Base-by-base conservation (phyloP, 2,329 filamentous ascomycete species). In the Rutstroemia sp. region DNA sequence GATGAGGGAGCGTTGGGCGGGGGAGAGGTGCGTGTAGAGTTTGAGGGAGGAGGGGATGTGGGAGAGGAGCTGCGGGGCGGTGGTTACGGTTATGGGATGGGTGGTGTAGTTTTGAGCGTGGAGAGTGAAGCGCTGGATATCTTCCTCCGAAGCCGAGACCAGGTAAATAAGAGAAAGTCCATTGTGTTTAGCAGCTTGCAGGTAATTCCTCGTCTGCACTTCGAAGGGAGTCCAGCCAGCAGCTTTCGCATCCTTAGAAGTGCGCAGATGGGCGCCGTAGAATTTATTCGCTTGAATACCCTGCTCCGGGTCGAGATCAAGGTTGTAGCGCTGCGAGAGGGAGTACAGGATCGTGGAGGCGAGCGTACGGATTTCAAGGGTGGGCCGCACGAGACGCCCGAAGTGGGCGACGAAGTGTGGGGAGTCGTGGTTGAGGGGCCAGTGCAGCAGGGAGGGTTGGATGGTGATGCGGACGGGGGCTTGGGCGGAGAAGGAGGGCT, bases 251-350 rank as follows among this genome's bases (percentile, higher is more conserved):
- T 74, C 72, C 4, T 54, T 57, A n/a, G 68, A 70, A 1, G 70
- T 72, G 19, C 70, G 65, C 34, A 75, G 57, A 58, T 74, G 70
- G 0, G 69, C 73, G 19, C 72, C 73, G 44, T 71, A 70, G 56
- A 71, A 75, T 6, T 65, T 67, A 2, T 46, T 41, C 2, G 19
- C 21, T 9, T 53, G 60, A 3, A 69, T 65, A 12, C 71, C 64
- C 0, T 63, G 52, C 4, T 61, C 55, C 6, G 60, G 59, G 10
- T 70, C 61, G 48, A 71, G 60, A 12, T 63, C 51, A 5, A 68
- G 53, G 5, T 57, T 57, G 54, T 64, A 64, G n/a, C 56, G 63
- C 25, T 61, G 56, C 17, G 66, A 63, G 30, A 74, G 58, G 5
- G 63, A 61, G 60, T 69, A 68, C 14, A 66, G 51, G 0, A 57